Conservation (phyloP, 2,329 filamentous ascomycete genomes). For the Neurospora sp. region DNA sequence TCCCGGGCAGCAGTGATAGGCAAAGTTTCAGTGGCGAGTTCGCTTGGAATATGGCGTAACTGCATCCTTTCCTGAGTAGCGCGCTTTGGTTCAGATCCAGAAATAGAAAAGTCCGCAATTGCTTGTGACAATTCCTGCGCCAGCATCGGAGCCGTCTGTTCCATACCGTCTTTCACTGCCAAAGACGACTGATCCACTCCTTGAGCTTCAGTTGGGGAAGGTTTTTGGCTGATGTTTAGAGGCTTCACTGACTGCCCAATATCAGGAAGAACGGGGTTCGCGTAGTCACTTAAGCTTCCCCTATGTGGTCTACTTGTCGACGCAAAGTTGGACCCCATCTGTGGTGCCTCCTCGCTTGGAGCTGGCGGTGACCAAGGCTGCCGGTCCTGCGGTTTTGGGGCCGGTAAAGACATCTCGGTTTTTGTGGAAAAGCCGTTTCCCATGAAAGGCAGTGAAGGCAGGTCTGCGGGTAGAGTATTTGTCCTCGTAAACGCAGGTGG, state of each 20-base stretch:
- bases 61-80: background rate
- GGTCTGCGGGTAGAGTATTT: conserved; percentile 15
- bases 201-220: background rate
- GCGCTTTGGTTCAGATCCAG: background rate
- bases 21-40: background rate
- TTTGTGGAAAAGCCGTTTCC: conserved; percentile 4
- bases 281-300: background rate
- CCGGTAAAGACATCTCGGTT: background rate
- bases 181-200: background rate
- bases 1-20: background rate
- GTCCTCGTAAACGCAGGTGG: conserved; percentile 11
- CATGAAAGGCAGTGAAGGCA: conserved; percentile 17
- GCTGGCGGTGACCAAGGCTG: background rate
- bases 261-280: conserved; percentile 7
- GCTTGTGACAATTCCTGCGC: background rate
- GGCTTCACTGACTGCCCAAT: conserved; percentile 9
- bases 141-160: background rate
- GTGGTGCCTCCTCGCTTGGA: background rate
- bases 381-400: conserved; percentile 3
- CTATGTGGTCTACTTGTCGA: conserved; percentile 1
- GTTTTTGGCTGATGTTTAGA: conserved; percentile 10
- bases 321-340: background rate
- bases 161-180: background rate
- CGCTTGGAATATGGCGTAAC: background rate
- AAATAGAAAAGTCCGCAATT: background rate